These are phyloP conservation scores for Mortierella polycephala DNA, from an alignment of 371 early-diverging fungal species.

Conservation along the genomic window DNA sequence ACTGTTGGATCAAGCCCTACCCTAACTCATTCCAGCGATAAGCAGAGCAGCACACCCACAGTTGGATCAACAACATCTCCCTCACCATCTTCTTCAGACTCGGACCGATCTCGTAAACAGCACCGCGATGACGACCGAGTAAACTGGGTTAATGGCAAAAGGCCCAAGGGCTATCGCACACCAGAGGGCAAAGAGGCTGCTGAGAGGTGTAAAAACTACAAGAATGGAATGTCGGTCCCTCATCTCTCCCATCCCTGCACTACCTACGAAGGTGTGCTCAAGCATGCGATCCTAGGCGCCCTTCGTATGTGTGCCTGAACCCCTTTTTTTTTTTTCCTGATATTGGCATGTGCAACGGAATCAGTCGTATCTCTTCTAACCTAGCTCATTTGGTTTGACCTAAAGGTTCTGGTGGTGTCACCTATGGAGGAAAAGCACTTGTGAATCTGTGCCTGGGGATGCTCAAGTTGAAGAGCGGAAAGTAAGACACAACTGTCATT, in stretches of 20 bases:
- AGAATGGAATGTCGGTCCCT: conserved; percentile 44
- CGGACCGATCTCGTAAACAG: conserved; percentile 15
- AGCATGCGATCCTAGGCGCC: conserved; percentile 47
- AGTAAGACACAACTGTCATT: conserved; percentile 12
- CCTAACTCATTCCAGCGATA: background rate
- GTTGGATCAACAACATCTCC: too few species aligned
- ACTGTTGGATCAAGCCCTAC: background rate
- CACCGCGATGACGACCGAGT: conserved; percentile 27
- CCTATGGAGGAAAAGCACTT: conserved; percentile 40
- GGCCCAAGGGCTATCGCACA: conserved; percentile 48
- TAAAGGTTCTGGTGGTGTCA: conserved; percentile 30
- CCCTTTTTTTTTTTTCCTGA: conserved; percentile 9
- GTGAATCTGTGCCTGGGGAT: conserved; percentile 40
- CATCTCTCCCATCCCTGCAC: conserved; percentile 35
- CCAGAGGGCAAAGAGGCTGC: conserved; percentile 50
- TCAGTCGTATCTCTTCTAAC: background rate
- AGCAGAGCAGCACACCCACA: background rate
- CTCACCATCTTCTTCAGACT: too few species aligned
- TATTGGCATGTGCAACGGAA: conserved; percentile 11
- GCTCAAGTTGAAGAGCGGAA: conserved; percentile 45
- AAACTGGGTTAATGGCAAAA: conserved; percentile 50
- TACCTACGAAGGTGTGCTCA: conserved; percentile 49
- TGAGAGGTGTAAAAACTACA: conserved; percentile 43
- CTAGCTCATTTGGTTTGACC: background rate
- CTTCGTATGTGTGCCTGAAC: conserved; percentile 33